phyloP scores from a whole-genome alignment of 805 yeast genomes.

The Ogataea pini region DNA sequence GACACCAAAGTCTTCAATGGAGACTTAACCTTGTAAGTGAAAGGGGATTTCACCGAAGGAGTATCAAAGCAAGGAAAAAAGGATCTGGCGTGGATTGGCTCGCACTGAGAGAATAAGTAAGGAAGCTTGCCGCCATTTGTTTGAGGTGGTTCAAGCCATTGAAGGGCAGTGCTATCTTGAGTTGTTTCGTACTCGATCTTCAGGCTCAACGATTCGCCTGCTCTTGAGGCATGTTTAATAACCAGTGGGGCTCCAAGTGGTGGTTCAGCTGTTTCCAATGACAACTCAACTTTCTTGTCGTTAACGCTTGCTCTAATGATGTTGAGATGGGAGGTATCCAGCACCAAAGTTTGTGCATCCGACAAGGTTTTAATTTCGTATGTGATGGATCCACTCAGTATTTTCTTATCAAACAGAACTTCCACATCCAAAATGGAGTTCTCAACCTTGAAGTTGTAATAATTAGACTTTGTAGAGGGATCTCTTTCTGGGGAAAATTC shows the following conservation, averaged over 20 bases:
- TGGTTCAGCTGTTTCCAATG: constrained; percentile 43
- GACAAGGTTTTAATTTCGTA: constrained; percentile 42
- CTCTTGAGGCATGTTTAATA: constrained; percentile 30
- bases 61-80: constrained; percentile 91
- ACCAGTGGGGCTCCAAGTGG: constrained; percentile 62
- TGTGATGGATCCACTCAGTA: constrained; percentile 55
- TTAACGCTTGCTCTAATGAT: constrained; percentile 49
- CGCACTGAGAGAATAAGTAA: constrained; percentile 84
- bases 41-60: constrained; percentile 76
- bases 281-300: constrained; percentile 35
- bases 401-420: constrained; percentile 55
- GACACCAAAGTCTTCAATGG: constrained; percentile 72
- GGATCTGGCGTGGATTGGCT: constrained; percentile 87
- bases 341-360: constrained; percentile 41
- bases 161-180: constrained; percentile 75
- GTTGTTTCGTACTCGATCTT: constrained; percentile 68
- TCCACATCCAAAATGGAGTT: constrained; percentile 54
- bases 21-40: constrained; percentile 57
- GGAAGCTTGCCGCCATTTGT: constrained; percentile 72
- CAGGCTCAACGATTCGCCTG: constrained; percentile 30
- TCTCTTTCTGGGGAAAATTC: constrained; percentile 56
- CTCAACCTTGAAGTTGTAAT: constrained; percentile 49
- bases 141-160: constrained; percentile 74
- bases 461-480: constrained; percentile 79
- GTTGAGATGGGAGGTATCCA: constrained; percentile 69